A percentile compares a stretch with the other conserved stretches of the same genome.
phyloP scores from a whole-genome alignment of 805 yeast genomes.

The Tetrapisispora arboricola region DNA sequence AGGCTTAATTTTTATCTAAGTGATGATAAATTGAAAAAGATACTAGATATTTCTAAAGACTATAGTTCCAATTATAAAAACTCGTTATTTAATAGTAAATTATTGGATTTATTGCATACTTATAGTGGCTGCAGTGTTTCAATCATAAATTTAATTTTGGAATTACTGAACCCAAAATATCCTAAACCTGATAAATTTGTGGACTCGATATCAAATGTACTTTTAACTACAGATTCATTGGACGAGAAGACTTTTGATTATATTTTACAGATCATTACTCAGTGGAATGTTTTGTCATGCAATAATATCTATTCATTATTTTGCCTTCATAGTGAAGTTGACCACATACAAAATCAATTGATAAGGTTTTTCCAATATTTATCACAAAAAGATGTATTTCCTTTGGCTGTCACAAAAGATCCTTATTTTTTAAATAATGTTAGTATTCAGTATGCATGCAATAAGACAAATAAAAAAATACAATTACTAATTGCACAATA shows the following conservation, averaged over 20 bases:
- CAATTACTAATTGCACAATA: background rate
- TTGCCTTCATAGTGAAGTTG: background rate
- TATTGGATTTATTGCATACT: slow-evolving; percentile 5
- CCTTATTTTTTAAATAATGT: background rate
- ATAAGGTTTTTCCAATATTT: background rate
- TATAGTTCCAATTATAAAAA: slow-evolving; percentile 9
- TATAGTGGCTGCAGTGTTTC: slow-evolving; percentile 5
- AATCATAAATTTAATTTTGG: background rate
- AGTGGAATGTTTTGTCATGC: background rate
- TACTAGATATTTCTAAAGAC: slow-evolving; percentile 5
- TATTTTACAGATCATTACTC: background rate
- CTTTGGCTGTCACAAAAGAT: background rate
- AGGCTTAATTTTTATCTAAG: slow-evolving; percentile 11
- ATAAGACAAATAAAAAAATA: background rate
- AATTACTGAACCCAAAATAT: background rate
- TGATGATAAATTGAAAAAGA: slow-evolving; percentile 4
- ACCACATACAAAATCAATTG: background rate
- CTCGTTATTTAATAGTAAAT: slow-evolving; percentile 6
- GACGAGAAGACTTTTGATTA: background rate
- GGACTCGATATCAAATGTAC: background rate
- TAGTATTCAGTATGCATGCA: background rate
- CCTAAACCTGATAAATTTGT: background rate
- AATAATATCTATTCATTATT: background rate
- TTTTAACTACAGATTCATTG: background rate
- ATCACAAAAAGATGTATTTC: background rate